A percentile compares a stretch with the other conserved stretches of the same genome.
Conservation (phyloP, 371 early-diverging fungal genomes). For the Batrachochytrium dendrobatidis region DNA sequence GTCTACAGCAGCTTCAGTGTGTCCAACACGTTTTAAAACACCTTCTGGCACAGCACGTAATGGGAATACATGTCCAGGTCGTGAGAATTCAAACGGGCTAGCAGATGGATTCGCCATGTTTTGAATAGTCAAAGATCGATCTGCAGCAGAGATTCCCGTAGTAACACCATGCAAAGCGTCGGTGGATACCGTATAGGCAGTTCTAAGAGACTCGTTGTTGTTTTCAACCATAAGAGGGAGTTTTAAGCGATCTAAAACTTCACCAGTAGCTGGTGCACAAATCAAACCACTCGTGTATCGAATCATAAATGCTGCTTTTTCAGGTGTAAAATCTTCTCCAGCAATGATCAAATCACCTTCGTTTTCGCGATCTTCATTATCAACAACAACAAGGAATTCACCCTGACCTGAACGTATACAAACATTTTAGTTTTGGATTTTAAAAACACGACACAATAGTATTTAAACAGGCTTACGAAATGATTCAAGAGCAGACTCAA, state of each 20-base stretch:
- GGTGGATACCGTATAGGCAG: slow-evolving; percentile 88
- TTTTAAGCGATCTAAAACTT: slow-evolving; percentile 69
- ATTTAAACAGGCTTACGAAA: slow-evolving; percentile 45
- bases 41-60: slow-evolving; percentile 75
- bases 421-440: neutral
- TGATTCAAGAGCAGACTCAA: slow-evolving; percentile 65
- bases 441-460: neutral
- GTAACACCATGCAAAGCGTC: slow-evolving; percentile 81
- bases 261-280: slow-evolving; percentile 73
- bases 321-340: slow-evolving; percentile 78
- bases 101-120: slow-evolving; percentile 65
- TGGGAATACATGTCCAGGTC: slow-evolving; percentile 94
- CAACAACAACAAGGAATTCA: slow-evolving; percentile 85
- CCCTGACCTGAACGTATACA: slow-evolving; percentile 36
- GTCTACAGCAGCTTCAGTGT: slow-evolving; percentile 92
- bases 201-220: slow-evolving; percentile 80
- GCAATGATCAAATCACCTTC: slow-evolving; percentile 96
- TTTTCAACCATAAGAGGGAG: slow-evolving; percentile 88
- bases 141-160: slow-evolving; percentile 91
- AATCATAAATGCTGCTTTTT: slow-evolving; percentile 89
- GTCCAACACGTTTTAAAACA: slow-evolving; percentile 76
- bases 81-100: slow-evolving; percentile 63
- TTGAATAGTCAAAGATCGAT: slow-evolving; percentile 73
- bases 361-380: slow-evolving; percentile 95
- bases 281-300: slow-evolving; percentile 87